Evolutionary conservation across 345 rosid species (phyloP), one percentile per base, ranked within the genome.

Genomic region (Dovyalis caffra): DNA sequence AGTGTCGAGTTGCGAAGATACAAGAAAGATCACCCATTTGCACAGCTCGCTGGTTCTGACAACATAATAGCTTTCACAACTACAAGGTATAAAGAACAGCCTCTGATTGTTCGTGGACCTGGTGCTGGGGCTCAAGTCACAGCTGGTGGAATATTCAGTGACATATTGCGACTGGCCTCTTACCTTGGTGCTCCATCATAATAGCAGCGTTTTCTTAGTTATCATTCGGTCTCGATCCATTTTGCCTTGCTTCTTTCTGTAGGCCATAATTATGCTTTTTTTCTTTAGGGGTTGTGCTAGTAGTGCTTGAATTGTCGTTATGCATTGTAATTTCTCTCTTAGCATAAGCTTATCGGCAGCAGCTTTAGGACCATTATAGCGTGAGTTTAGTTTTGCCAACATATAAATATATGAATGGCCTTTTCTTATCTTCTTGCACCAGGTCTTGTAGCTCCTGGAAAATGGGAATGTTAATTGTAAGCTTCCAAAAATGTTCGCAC

Each of bases 61-160:
- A 96, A 93, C 83, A 96, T 96, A 74, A 96, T 93, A 69, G 99
- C 98, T 47, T 93, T 96, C 89, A 89, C 99, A 25, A 93, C 99
- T 9, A 81, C 80, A 69, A 89, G 99, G 79, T 92, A 93, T 87
- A 92, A 84, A 82, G 89, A 88, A 21, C 99, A 93, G 74, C 98
- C 99, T 9, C 83, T 96, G 40, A 96, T 96, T 31, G 95, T 93
- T 45, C 94, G 98, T 7, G 99, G 99, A 6, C 99, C 98, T 4
- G 98, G 99, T 29, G 98, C 99, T 6, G 98, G 99, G 45, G 99
- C 98, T 33, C 90, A 96, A 83, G 99, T 93, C 73, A 96, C 99
- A 0, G 99, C 98, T 1, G 98, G 98, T 49, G 99, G 99, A 63
- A 85, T 96, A 71, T 96, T 96, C 91, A 88, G 94, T 35, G 98